These are phyloP conservation scores for Neurospora sp. DNA, from an alignment of 495 filamentous ascomycete genomes.

Conservation along the genomic window DNA sequence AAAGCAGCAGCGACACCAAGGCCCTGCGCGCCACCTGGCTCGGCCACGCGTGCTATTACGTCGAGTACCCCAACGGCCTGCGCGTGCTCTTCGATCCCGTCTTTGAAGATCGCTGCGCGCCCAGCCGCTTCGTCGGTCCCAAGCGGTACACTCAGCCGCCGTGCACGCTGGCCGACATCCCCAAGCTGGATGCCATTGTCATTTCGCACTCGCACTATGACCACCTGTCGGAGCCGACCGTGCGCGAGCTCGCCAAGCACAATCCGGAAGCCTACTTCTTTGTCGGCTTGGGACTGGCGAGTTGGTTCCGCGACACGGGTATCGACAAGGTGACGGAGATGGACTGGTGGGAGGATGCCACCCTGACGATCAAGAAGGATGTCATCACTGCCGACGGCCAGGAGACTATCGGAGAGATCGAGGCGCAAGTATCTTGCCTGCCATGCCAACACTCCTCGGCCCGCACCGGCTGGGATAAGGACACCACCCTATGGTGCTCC, in stretches of 20 bases:
- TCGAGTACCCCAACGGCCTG: conserved; percentile 82
- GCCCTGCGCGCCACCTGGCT: conserved; percentile 86
- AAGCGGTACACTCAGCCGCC: conserved; percentile 74
- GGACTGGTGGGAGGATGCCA: conserved; percentile 91
- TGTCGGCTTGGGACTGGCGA: conserved; percentile 75
- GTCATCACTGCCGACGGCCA: conserved; percentile 13
- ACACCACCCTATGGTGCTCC: conserved; percentile 73
- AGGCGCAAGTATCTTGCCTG: conserved; percentile 67
- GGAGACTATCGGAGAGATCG: conserved; percentile 38
- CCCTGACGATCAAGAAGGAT: conserved; percentile 47
- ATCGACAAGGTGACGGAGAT: conserved; percentile 72
- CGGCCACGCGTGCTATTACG: conserved; percentile 88
- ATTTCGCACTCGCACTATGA: conserved; percentile 96
- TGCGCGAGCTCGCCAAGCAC: conserved; percentile 56
- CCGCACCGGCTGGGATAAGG: conserved; percentile 56
- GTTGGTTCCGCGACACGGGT: conserved; percentile 66
- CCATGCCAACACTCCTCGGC: conserved; percentile 80
- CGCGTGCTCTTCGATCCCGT: conserved; percentile 94
- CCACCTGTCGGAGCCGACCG: conserved; percentile 68
- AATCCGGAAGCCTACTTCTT: conserved; percentile 84
- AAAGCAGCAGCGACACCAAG: conserved; percentile 28
- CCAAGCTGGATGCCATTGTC: conserved; percentile 74
- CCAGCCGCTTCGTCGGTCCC: conserved; percentile 60
- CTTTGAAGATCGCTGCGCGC: conserved; percentile 79
- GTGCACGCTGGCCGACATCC: conserved; percentile 70